Base-by-base conservation (phyloP, 202 grass and related monocot genomes). In the Dendrocalamus latiflorus region DNA sequence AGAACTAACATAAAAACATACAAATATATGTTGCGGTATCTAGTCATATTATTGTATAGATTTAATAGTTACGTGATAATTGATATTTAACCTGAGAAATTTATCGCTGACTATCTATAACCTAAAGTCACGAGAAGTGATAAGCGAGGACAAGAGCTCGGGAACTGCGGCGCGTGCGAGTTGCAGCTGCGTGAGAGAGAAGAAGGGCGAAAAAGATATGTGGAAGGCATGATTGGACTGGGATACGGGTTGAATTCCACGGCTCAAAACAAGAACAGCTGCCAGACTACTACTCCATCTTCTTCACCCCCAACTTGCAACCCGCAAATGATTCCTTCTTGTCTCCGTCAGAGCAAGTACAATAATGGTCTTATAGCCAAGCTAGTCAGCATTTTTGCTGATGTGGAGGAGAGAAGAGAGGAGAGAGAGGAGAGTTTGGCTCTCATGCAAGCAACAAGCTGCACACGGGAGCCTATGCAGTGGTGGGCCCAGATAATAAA, bases 261-360 rank as follows among this genome's bases (percentile, higher is more conserved):
- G 8, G 50, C 24, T 9, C 67, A 81, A 8, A 78, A 62, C 57
- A 77, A 59, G 28, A 79, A 68, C 48, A 80, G 68, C 59, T 76
- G 82, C 25, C 69, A 33, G n/a, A n/a, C n/a, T 14, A 6, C 36
- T 22, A 14, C 18, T 8, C n/a, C 28, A 15, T 49, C 3, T 50
- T 56, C 4, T 34, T 15, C 58, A 11, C 62, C 3, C 20, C 30
- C 16, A n/a, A 48, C 41, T 28, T 76, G 9, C 56, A 41, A 50
- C 65, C 16, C 16, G 70, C 54, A 39, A 39, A n/a, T 8, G 81
- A 89, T 85, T 81, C 75, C 75, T 72, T 70, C 42, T 18, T 28
- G 16, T 28, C n/a, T n/a, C n/a, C n/a, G n/a, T n/a, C n/a, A n/a
- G n/a, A n/a, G n/a, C n/a, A n/a, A n/a, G n/a, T n/a, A n/a, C n/a